A percentile compares a stretch with the other conserved stretches of the same genome.
Conservation (phyloP, 345 rosid genomes). For the Moricandia moricandioides region DNA sequence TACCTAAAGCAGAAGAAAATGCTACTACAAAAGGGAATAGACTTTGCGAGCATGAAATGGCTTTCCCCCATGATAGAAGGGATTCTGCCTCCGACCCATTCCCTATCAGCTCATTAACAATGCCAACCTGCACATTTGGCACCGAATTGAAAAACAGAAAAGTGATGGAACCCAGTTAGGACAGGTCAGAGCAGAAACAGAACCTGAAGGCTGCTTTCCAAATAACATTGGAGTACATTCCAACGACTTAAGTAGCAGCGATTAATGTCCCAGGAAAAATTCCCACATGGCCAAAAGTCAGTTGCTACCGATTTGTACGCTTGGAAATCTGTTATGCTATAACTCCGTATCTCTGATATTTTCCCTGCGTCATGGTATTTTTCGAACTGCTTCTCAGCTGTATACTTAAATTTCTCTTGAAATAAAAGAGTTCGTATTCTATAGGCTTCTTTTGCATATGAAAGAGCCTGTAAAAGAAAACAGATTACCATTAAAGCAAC, state of each 20-base stretch:
- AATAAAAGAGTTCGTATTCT: constrained; percentile 66
- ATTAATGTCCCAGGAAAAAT: constrained; percentile 43
- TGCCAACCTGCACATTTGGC: constrained; percentile 57
- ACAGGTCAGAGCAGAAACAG: constrained; percentile 23
- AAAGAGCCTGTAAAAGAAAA: constrained; percentile 60
- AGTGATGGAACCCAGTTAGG: constrained; percentile 6
- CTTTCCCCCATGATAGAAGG: constrained; percentile 75
- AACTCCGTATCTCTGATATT: constrained; percentile 38
- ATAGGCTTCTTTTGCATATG: constrained; percentile 75
- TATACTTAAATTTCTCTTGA: constrained; percentile 63
- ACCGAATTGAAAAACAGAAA: constrained; percentile 20
- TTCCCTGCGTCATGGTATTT: constrained; percentile 44
- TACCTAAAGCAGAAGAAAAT: constrained; percentile 80
- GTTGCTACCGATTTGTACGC: constrained; percentile 46
- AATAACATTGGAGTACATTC: constrained; percentile 77
- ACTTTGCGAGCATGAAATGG: constrained; percentile 56
- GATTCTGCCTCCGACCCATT: constrained; percentile 76
- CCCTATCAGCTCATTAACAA: constrained; percentile 68
- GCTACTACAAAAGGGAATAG: constrained; percentile 60
- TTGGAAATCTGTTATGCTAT: constrained; percentile 44
- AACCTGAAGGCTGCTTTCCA: constrained; percentile 96
- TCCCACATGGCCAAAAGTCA: constrained; percentile 57
- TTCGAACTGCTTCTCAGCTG: constrained; percentile 53
- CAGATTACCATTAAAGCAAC: constrained; percentile 6
- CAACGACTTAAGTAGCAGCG: constrained; percentile 76